A percentile compares a stretch with the other conserved stretches of the same genome.
Conservation (phyloP, 2,329 filamentous ascomycete genomes). For the Ascochyta clinopodiicola region DNA sequence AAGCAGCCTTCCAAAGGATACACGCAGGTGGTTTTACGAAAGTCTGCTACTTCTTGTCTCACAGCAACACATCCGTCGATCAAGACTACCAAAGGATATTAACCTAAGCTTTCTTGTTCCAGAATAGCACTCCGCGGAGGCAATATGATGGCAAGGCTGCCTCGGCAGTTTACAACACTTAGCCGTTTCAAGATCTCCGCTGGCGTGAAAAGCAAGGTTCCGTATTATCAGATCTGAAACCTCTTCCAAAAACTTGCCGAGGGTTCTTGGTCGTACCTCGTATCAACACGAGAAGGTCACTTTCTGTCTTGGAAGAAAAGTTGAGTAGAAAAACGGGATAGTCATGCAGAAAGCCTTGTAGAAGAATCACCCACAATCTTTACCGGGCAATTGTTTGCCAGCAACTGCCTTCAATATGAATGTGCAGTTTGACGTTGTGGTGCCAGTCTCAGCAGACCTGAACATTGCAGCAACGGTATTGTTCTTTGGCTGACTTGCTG, state of each 20-base stretch:
- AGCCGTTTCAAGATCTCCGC: constrained; percentile 8
- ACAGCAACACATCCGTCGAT: neutral
- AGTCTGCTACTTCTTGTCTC: neutral
- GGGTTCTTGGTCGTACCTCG: neutral
- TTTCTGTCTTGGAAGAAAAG: neutral
- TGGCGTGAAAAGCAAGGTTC: constrained; percentile 1
- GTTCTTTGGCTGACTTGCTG: too few species aligned
- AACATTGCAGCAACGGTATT: too few species aligned
- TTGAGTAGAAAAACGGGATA: neutral
- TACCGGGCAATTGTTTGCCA: too few species aligned
- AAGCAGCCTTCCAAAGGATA: neutral
- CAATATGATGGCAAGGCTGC: neutral
- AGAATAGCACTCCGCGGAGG: neutral
- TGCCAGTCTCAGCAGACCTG: too few species aligned
- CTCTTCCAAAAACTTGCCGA: neutral
- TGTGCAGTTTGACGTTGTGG: too few species aligned
- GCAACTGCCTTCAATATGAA: too few species aligned
- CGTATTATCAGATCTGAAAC: constrained; percentile 3
- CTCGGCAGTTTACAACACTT: constrained; percentile 1
- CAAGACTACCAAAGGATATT: neutral
- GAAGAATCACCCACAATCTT: too few species aligned
- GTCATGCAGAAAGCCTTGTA: too few species aligned
- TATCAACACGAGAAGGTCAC: neutral
- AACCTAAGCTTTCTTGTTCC: neutral
- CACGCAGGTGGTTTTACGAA: neutral